Base-by-base conservation (phyloP, 2,329 filamentous ascomycete genomes). In the Diaporthe sp. region DNA sequence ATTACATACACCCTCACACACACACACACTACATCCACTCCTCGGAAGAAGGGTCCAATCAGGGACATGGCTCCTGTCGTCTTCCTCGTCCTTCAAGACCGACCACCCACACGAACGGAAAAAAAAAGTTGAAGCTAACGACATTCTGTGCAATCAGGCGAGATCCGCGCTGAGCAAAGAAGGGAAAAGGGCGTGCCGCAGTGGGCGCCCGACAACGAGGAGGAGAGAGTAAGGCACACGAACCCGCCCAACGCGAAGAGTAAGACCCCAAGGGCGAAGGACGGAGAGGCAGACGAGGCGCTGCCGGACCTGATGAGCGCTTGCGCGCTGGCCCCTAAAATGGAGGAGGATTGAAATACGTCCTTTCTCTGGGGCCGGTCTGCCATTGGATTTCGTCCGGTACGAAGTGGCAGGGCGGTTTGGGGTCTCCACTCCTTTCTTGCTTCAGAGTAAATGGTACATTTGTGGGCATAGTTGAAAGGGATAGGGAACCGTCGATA, bases 121-220 rank as follows among this genome's bases (percentile, higher is more conserved):
- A 68, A 15, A n/a, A 31, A 7, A 42, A 53, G 34, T 20, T n/a
- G 60, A 3, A n/a, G 72, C 75, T 63, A 67, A 60, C 31, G 4
- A 1, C 2, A 6, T 39, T 39, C 7, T 10, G 15, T 17, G 25
- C 15, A 22, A 53, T 13, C 42, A 77, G 76, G 61, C 47, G 67
- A 74, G n/a, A 72, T 77, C 49, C 70, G 76, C 34, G 73, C 73
- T 10, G 76, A 75, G 57, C 76, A 77, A 28, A 71, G 76, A 53
- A 61, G 67, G 37, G 61, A 67, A 20, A 61, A 60, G 22, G 63
- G 63, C 34, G 71, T 77, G 20, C 76, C 76, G 3, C 68, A 72
- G 49, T 77, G 76, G 76, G 34, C 73, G 13, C 76, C 72, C 15
- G 76, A 77, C 63, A 77, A 77, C 42, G 60, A 71, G 39, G 61